Evolutionary conservation across 2,329 filamentous ascomycete species (phyloP).

Genomic region (Didymella segeticola): DNA sequence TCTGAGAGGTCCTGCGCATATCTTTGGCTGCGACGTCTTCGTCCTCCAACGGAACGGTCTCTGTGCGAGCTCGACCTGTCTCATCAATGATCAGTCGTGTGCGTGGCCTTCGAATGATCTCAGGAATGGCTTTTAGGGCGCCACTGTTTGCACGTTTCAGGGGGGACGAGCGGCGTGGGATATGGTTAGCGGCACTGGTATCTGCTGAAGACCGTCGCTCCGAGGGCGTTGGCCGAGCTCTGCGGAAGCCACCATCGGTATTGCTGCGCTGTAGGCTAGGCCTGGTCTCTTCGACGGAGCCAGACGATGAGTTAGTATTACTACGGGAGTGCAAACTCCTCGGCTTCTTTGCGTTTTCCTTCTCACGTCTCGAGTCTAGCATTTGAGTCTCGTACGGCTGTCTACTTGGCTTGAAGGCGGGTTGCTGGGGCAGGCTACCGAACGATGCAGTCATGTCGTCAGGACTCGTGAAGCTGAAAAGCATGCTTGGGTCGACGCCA

Average conservation of each 20-base stretch:
- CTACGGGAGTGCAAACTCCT: constrained; percentile 49
- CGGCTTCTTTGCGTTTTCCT: constrained; percentile 38
- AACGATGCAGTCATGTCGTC: constrained; percentile 39
- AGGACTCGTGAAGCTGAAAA: constrained; percentile 51
- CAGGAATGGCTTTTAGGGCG: constrained; percentile 55
- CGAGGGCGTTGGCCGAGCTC: constrained; percentile 34
- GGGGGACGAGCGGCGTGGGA: constrained; percentile 55
- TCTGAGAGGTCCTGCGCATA: constrained; percentile 31
- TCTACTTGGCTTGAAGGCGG: constrained; percentile 25
- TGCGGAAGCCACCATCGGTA: constrained; percentile 52
- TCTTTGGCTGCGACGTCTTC: constrained; percentile 42
- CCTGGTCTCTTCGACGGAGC: constrained; percentile 39
- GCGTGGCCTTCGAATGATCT: constrained; percentile 50
- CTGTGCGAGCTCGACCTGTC: constrained; percentile 55
- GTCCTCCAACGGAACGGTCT: constrained; percentile 49
- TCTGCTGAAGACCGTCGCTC: constrained; percentile 38
- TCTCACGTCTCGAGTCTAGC: constrained; percentile 45
- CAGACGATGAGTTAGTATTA: constrained; percentile 49
- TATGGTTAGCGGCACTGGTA: constrained; percentile 33
- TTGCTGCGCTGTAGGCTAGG: constrained; percentile 55
- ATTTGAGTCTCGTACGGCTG: constrained; percentile 51
- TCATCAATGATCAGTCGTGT: constrained; percentile 58
- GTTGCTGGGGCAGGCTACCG: constrained; percentile 32
- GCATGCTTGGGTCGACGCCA: constrained; percentile 57
- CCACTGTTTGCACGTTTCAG: constrained; percentile 53